These are phyloP conservation scores for Metschnikowia kunwiensis DNA, from an alignment of 805 yeast species.

Conservation along the genomic window DNA sequence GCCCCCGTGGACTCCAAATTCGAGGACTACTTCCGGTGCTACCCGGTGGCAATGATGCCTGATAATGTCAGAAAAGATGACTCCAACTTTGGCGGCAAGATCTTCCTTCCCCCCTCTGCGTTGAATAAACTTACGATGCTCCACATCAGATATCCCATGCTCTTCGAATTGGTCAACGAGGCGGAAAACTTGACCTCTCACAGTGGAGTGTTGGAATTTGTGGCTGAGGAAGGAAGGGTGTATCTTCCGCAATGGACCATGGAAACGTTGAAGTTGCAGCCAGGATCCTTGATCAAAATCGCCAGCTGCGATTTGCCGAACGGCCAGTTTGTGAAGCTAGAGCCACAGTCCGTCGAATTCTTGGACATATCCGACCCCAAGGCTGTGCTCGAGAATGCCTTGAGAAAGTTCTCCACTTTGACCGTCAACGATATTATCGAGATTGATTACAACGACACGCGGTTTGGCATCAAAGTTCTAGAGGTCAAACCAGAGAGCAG, in stretches of 20 bases:
- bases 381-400: conserved; percentile 90
- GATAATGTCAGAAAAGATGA: conserved; percentile 67
- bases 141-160: conserved; percentile 94
- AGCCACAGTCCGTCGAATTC: conserved; percentile 93
- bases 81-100: conserved; percentile 93
- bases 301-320: conserved; percentile 75
- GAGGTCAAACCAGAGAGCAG: conserved; percentile 79
- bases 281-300: conserved; percentile 80
- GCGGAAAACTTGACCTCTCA: conserved; percentile 62
- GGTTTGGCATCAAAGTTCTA: conserved; percentile 75
- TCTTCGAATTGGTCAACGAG: conserved; percentile 75
- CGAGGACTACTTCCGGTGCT: conserved; percentile 87
- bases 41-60: conserved; percentile 89
- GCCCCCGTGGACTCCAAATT: conserved; percentile 44
- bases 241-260: conserved; percentile 98
- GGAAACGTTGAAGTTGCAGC: conserved; percentile 63
- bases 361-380: conserved; percentile 93
- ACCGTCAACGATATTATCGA: conserved; percentile 83
- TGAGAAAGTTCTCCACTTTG: conserved; percentile 84
- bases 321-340: conserved; percentile 87
- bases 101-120: conserved; percentile 91
- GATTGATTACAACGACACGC: conserved; percentile 74
- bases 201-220: conserved; percentile 93
- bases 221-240: conserved; percentile 95
- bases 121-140: conserved; percentile 83